Percentiles rank a stretch among this genome's conserved stretches.
Evolutionary conservation across 2,329 filamentous ascomycete species (phyloP).

Genomic region (Aspergillus texensis): DNA sequence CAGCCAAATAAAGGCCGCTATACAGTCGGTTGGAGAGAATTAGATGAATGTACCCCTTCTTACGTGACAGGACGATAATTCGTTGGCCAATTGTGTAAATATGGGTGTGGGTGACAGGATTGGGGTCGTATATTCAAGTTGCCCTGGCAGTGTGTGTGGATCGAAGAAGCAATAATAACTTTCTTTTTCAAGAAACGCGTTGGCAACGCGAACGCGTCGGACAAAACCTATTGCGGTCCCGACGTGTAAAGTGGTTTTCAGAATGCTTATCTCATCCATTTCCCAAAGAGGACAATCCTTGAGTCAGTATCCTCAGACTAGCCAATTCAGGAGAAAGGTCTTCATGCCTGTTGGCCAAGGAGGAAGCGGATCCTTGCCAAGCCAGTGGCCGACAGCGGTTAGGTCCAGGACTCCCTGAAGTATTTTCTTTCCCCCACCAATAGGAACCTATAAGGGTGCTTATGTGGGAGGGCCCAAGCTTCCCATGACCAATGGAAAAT

Average conservation of each 20-base stretch:
- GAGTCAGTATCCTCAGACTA: conserved; percentile 5
- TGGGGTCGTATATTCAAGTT: conserved; percentile 1
- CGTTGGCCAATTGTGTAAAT: conserved; percentile 9
- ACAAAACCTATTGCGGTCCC: conserved; percentile 17
- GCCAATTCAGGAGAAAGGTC: conserved; percentile 16
- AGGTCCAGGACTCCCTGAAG: background rate
- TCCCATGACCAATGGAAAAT: conserved; percentile 7
- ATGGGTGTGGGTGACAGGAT: background rate
- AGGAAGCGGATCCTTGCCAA: conserved; percentile 22
- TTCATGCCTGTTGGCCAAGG: conserved; percentile 13
- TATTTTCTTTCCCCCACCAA: conserved; percentile 11
- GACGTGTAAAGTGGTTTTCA: conserved; percentile 41
- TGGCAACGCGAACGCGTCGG: conserved; percentile 22
- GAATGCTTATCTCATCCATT: background rate
- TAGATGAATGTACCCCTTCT: background rate
- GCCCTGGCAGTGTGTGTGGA: background rate
- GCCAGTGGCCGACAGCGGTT: background rate
- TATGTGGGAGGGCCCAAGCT: conserved; percentile 9
- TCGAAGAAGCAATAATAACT: background rate
- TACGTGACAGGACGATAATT: background rate
- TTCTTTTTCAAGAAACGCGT: conserved; percentile 20
- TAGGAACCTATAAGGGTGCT: background rate
- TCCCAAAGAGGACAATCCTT: background rate
- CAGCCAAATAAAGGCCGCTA: conserved; percentile 27
- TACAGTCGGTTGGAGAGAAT: background rate